Evolutionary conservation across 140 eudicot genomes (phyloP), one percentile per base, ranked within the genome.

Genomic region (Oenanthe javanica): DNA sequence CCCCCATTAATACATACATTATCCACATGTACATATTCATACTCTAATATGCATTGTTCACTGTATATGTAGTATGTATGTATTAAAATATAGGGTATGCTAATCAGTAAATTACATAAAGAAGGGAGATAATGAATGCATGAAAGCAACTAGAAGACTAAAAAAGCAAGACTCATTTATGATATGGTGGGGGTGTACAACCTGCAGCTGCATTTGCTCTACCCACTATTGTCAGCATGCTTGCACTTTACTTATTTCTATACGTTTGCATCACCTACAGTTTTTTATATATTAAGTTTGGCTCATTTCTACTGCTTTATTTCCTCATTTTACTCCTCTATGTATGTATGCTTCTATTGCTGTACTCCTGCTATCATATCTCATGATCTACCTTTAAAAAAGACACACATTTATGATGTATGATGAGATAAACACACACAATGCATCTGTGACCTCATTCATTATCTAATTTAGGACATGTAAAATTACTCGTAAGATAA

Each of bases 181-280:
- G 81, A 79, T 82, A 82, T 83, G 83, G 72, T 86, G 63, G 40
- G 57, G 50, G 72, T 57, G 74, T 27, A 69, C 74, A 74, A 67
- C 64, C 54, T 78, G 49, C 23, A 57, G 57, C 78, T 74, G 71
- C 74, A 78, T 45, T 72, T n/a, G 50, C 57, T 54, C 77, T 14
- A 27, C 61, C 72, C 77, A 72, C 55, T 80, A 71, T 77, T 81
- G 87, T 81, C 87, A 81, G 84, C 84, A 84, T 47, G 59, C 74
- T 69, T 69, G 74, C 47, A 69, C 74, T 31, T 69, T 69, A 27
- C 74, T 69, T 69, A 38, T 63, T 63, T 63, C 71, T 3, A 6
- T 69, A 69, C n/a, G 9, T 69, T 38, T 69, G 19, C 46, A 27
- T 69, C 74, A 36, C 10, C 74, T 69, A 36, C 74, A 69, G 45